Evolutionary conservation across 352 stramenopile species (phyloP), one percentile per base, ranked within the genome.

Genomic region (Plasmopara viticola): DNA sequence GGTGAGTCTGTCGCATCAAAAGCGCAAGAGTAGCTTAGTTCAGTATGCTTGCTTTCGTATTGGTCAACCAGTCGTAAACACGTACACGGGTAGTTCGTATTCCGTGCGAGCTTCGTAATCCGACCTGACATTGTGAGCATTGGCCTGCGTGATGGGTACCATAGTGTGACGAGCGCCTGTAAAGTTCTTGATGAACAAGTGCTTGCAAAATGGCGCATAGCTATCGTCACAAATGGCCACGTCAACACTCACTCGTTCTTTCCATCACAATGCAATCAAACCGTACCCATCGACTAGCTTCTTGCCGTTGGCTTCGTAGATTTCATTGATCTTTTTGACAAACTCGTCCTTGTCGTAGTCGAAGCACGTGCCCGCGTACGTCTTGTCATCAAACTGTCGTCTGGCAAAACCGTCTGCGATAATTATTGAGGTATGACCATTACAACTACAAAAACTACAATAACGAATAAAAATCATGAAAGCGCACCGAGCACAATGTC

Each of bases 191-290:
- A 99, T 67, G 64, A 99, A 99, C 30, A 99, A 50, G 73, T 99
- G 96, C 81, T 99, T 99, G 78, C 96, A 99, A 75, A 99, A 99
- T 30, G 96, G 92, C 48, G 96, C 96, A 65, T 99, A 99, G 18
- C 90, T 96, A 33, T 43, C 9, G 9, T 47, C 17, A 49, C 4
- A 31, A 13, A 54, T 25, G 25, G 6, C 6, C 25, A 44, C 29
- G 43, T 57, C 46, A 56, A 39, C 20, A 25, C 1, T 25, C 1
- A 25, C 1, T 3, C 3, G 1, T 53, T 43, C 7, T 15, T 44
- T 8, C n/a, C 0, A 28, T 44, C 20, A 15, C 38, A 34, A 44
- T 14, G 6, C 1, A 14, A 49, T 15, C 25, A 17, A 14, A 38
- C 18, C 51, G 15, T 53, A 90, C 74, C 81, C 81, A 53, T 91